These are phyloP conservation scores for Neoboletus brunneissimus DNA, from an alignment of 768 basidiomycete genomes.

Conservation along the genomic window DNA sequence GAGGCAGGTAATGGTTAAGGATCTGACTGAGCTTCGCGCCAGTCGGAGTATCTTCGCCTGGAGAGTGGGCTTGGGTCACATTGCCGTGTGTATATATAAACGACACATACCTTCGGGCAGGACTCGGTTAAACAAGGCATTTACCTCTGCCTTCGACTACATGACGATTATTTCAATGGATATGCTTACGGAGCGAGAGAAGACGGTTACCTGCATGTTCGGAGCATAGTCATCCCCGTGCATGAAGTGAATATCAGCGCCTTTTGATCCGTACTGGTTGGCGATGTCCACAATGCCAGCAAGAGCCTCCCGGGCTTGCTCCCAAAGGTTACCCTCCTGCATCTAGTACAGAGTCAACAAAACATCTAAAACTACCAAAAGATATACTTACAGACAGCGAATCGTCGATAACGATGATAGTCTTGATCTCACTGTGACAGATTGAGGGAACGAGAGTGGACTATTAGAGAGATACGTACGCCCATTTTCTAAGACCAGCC, in stretches of 20 bases:
- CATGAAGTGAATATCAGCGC: constrained; percentile 44
- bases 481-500: constrained; percentile 18
- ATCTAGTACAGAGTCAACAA: constrained; percentile 27
- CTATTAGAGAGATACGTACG: constrained; percentile 19
- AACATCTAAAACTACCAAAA: not conserved
- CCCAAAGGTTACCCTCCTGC: constrained; percentile 39
- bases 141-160: constrained; percentile 24
- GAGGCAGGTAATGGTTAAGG: constrained; percentile 36
- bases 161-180: not conserved
- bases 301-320: constrained; percentile 40
- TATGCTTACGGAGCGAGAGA: not conserved
- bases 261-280: constrained; percentile 36
- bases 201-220: constrained; percentile 22
- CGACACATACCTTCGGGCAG: constrained; percentile 22
- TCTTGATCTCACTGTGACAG: constrained; percentile 35
- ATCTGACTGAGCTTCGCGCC: constrained; percentile 38
- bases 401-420: constrained; percentile 41
- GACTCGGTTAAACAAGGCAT: constrained; percentile 26
- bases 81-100: not conserved
- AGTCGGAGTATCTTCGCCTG: constrained; percentile 37
- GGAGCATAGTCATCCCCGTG: constrained; percentile 33
- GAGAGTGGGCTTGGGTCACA: not conserved
- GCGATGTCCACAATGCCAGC: constrained; percentile 39
- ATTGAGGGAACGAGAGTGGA: not conserved
- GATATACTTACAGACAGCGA: constrained; percentile 34